phyloP scores from a whole-genome alignment of 371 early-diverging fungal species.

The Massospora cicadina region DNA sequence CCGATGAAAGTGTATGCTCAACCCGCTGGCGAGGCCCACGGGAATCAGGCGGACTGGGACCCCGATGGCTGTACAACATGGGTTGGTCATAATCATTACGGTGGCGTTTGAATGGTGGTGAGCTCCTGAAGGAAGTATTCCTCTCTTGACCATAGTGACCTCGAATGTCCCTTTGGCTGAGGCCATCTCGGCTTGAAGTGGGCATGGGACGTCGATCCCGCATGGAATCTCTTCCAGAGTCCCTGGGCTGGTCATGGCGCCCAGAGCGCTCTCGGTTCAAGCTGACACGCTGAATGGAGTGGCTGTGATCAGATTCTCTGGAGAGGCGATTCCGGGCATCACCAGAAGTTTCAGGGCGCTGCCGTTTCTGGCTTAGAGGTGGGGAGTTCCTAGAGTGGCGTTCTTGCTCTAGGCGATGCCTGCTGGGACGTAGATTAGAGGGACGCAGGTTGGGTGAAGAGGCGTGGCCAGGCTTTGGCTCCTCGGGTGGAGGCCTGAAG shows the following conservation, averaged over 20 bases:
- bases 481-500: neutral
- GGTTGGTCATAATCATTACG: neutral
- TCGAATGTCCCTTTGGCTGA: neutral
- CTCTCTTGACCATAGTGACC: neutral
- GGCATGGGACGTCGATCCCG: neutral
- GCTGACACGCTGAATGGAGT: neutral
- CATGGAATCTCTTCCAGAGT: neutral
- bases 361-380: neutral
- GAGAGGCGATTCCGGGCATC: neutral
- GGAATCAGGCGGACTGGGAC: neutral
- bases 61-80: neutral
- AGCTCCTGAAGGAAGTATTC: neutral
- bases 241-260: neutral
- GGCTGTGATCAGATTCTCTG: neutral
- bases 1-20: neutral
- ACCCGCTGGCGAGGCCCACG: neutral
- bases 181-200: neutral
- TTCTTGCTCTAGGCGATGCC: neutral
- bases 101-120: neutral
- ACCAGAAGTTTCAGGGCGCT: neutral
- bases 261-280: neutral
- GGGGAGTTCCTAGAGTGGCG: neutral
- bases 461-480: neutral
- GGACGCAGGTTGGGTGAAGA: neutral
- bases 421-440: neutral